A percentile compares a stretch with the other conserved stretches of the same genome.
phyloP scores from a whole-genome alignment of 2,329 filamentous ascomycete genomes.

The Fusarium heterosporum region DNA sequence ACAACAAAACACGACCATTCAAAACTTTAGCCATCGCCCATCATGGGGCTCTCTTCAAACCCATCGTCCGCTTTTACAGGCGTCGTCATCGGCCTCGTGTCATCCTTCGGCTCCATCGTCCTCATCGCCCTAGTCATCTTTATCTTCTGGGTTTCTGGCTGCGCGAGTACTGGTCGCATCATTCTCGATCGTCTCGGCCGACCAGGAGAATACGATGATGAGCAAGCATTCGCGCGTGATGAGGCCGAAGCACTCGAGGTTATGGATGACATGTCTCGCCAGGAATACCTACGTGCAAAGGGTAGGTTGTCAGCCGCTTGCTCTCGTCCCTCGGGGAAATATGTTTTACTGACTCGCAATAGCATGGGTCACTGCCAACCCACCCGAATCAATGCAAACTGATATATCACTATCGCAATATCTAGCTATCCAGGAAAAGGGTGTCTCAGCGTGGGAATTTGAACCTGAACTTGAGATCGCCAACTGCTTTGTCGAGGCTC shows the following conservation, averaged over 20 bases:
- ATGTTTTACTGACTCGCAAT: slow-evolving; percentile 35
- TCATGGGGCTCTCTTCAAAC: slow-evolving; percentile 49
- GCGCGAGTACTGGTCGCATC: slow-evolving; percentile 85
- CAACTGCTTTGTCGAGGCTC: slow-evolving; percentile 96
- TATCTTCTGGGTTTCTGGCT: slow-evolving; percentile 82
- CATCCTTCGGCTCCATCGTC: slow-evolving; percentile 90
- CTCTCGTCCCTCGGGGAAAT: neutral
- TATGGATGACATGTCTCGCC: slow-evolving; percentile 93
- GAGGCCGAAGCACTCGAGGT: slow-evolving; percentile 94
- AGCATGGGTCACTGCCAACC: slow-evolving; percentile 96
- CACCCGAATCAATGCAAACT: slow-evolving; percentile 93
- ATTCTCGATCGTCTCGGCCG: slow-evolving; percentile 92
- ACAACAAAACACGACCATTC: neutral
- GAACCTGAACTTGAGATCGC: slow-evolving; percentile 99
- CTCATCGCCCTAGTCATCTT: slow-evolving; percentile 88
- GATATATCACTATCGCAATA: slow-evolving; percentile 98
- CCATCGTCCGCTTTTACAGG: slow-evolving; percentile 70
- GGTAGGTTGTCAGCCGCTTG: slow-evolving; percentile 65
- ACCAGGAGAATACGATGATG: slow-evolving; percentile 97
- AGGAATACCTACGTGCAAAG: slow-evolving; percentile 94
- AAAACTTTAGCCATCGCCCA: slow-evolving; percentile 25
- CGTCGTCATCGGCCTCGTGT: slow-evolving; percentile 93
- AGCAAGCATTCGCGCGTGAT: slow-evolving; percentile 92
- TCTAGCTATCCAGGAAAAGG: slow-evolving; percentile 98
- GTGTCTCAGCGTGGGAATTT: slow-evolving; percentile 99